Evolutionary conservation across 345 rosid species (phyloP).

Genomic region (Zanthoxylum bungeanum): DNA sequence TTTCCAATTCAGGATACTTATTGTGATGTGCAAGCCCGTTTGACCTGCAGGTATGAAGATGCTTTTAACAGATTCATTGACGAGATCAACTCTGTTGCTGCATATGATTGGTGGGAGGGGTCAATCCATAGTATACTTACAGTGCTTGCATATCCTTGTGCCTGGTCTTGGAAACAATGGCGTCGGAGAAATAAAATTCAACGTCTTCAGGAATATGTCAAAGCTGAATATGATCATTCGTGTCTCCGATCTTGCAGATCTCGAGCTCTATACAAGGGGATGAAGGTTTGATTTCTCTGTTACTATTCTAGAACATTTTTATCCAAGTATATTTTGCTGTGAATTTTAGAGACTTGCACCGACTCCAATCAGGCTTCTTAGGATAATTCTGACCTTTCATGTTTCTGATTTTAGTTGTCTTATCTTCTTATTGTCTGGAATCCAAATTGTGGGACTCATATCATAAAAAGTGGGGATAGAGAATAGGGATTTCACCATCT

Average conservation of each 20-base stretch:
- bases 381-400: slow-evolving; percentile 1
- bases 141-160: slow-evolving; percentile 89
- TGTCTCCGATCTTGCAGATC: slow-evolving; percentile 99
- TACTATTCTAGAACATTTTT: slow-evolving; percentile 13
- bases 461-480: not conserved
- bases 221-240: slow-evolving; percentile 95
- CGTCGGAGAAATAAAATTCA: slow-evolving; percentile 80
- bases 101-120: slow-evolving; percentile 99
- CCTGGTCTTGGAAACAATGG: slow-evolving; percentile 99
- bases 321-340: not conserved
- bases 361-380: slow-evolving; percentile 2
- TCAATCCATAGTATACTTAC: slow-evolving; percentile 90
- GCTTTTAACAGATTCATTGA: slow-evolving; percentile 96
- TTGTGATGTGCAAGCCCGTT: slow-evolving; percentile 14
- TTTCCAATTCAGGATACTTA: not conserved
- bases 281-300: slow-evolving; percentile 62
- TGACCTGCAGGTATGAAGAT: slow-evolving; percentile 82
- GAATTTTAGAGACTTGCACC: not conserved
- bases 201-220: slow-evolving; percentile 94
- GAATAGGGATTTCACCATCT: not conserved
- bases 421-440: not conserved
- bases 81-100: slow-evolving; percentile 94
- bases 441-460: slow-evolving; percentile 1
- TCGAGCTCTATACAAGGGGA: slow-evolving; percentile 95
- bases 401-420: not conserved